phyloP scores from a whole-genome alignment of 2,329 filamentous ascomycete genomes.

The Chalaropsis ovoidea region DNA sequence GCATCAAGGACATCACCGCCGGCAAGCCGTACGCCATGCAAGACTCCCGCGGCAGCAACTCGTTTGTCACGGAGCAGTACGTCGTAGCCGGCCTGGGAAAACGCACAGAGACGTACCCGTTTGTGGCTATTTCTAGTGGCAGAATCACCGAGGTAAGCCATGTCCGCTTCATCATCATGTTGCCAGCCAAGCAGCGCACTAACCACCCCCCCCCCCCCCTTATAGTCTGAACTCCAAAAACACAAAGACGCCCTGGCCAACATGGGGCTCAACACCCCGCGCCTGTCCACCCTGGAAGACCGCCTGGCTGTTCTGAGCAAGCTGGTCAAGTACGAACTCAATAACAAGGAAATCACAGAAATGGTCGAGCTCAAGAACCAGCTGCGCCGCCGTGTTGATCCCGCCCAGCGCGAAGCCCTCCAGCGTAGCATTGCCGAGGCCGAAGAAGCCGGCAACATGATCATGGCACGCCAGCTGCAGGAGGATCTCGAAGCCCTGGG shows the following conservation, averaged over 20 bases:
- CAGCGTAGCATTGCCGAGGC: constrained; percentile 57
- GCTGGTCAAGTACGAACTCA: constrained; percentile 71
- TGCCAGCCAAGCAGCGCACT: too few relatives aligned
- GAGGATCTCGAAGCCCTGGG: constrained; percentile 54
- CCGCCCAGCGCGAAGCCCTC: constrained; percentile 58
- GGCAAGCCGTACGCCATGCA: constrained; percentile 78
- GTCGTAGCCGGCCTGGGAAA: constrained; percentile 73
- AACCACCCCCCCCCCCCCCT: neutral
- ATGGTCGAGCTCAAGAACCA: constrained; percentile 64
- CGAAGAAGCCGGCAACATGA: constrained; percentile 51
- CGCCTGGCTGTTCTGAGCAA: constrained; percentile 75
- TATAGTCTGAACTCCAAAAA: constrained; percentile 64
- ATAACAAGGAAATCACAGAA: constrained; percentile 67
- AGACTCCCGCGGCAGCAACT: constrained; percentile 53
- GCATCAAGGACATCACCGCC: constrained; percentile 55
- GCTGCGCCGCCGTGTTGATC: constrained; percentile 55
- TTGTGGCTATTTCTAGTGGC: constrained; percentile 80
- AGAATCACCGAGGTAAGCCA: constrained; percentile 63
- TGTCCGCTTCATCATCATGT: neutral
- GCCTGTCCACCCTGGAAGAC: constrained; percentile 53
- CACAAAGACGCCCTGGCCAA: constrained; percentile 49
- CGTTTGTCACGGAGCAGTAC: constrained; percentile 78
- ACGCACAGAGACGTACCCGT: constrained; percentile 73
- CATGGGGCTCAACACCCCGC: constrained; percentile 45
- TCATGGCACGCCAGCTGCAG: constrained; percentile 44